These are phyloP conservation scores for Lindgomyces ingoldianus DNA, from an alignment of 495 filamentous ascomycete genomes.

Conservation along the genomic window DNA sequence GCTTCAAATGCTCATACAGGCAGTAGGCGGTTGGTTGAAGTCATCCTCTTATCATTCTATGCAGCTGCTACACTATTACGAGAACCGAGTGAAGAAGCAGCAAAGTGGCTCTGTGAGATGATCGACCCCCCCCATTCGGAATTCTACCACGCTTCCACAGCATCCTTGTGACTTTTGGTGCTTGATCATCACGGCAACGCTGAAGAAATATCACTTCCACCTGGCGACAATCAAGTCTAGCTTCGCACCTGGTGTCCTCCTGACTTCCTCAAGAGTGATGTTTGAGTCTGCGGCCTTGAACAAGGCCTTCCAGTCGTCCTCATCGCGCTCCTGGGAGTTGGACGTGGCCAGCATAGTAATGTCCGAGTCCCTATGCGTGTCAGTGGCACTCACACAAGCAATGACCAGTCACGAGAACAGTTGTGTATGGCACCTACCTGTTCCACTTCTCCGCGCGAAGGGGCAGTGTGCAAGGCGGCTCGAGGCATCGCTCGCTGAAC, in stretches of 20 bases:
- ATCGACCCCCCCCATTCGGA: slow-evolving; percentile 11
- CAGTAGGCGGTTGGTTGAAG: too few species aligned
- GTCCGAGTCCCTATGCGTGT: slow-evolving; percentile 53
- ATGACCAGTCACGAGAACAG: neutral
- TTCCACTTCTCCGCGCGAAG: neutral
- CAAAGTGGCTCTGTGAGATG: slow-evolving; percentile 11
- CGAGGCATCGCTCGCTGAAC: slow-evolving; percentile 9
- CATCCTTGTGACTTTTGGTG: slow-evolving; percentile 9
- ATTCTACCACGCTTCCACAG: slow-evolving; percentile 10
- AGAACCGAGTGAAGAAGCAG: slow-evolving; percentile 5
- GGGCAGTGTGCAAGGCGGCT: slow-evolving; percentile 8
- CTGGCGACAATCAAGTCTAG: slow-evolving; percentile 6
- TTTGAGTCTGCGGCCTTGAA: slow-evolving; percentile 51
- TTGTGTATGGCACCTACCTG: neutral
- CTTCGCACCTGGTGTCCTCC: slow-evolving; percentile 11
- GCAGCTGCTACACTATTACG: slow-evolving; percentile 5
- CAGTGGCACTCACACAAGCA: slow-evolving; percentile 10
- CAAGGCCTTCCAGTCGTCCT: slow-evolving; percentile 51
- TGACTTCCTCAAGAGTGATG: slow-evolving; percentile 38
- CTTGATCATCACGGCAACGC: slow-evolving; percentile 16
- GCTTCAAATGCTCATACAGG: too few species aligned
- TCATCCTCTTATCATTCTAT: slow-evolving; percentile 4
- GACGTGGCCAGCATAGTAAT: slow-evolving; percentile 57
- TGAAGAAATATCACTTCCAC: slow-evolving; percentile 14
- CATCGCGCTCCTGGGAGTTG: slow-evolving; percentile 57